Base-by-base conservation (phyloP, 208 protist genomes). In the Wallacemonas sp. region DNA sequence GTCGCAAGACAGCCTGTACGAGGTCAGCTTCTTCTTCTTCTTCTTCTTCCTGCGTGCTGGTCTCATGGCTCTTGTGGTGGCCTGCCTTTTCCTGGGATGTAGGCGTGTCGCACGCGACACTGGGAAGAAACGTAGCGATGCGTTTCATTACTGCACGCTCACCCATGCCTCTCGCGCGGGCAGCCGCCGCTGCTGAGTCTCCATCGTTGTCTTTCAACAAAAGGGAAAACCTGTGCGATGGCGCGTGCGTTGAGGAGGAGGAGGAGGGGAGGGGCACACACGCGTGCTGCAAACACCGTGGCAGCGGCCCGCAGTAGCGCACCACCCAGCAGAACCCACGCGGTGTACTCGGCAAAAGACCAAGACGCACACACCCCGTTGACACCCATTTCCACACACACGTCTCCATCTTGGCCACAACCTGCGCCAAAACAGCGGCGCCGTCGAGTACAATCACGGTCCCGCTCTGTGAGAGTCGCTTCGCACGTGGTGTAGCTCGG, bases 301-400 rank as follows among this genome's bases (percentile, higher is more conserved):
- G 51, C 5, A 58, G 51, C 21, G 51, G 51, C 5, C 31, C 14
- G 21, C 45, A 38, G 53, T 60, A 65, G 1, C 55, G 55, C 59
- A 61, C 63, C 1, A 80, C 45, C 11, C 62, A 55, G 11, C 38
- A 54, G 19, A 54, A n/a, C 2, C 75, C 75, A 26, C 75, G 75
- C 2, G 66, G 46, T 12, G 51, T 63, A 1, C 45, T 2, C 19
- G 36, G 47, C 44, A 77, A 53, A 2, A 44, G 4, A 22, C 26
- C 30, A 22, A 68, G 15, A 1, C 36, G 24, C 8, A 62, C 36
- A 38, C 66, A 69, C 5, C 62, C 58, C 4, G 34, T 59, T 45
- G 53, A 17, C n/a, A 81, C 31, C 75, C 75, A 81, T 24, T 17
- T 58, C 75, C 68, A 71, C 49, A 81, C 26, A 64, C 72, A 31